Conservation (phyloP, 352 stramenopile genomes). For the Elongisporangium prolatum region DNA sequence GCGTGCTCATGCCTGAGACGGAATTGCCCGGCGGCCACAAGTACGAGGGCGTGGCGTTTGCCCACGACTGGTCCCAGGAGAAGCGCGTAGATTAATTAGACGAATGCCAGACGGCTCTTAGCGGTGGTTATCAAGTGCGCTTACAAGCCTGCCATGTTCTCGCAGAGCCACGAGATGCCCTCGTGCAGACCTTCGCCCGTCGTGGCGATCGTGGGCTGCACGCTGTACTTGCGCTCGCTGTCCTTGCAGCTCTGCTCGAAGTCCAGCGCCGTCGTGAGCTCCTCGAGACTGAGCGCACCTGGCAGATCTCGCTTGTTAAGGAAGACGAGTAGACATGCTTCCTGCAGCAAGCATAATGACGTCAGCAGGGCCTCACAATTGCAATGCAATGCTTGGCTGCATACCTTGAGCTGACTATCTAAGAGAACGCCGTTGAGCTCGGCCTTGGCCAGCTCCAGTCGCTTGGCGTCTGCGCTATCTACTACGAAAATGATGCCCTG, state of each 20-base stretch:
- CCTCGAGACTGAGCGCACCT: slow-evolving; percentile 34
- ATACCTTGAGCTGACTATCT: slow-evolving; percentile 59
- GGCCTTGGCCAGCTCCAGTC: slow-evolving; percentile 62
- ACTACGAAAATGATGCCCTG: slow-evolving; percentile 83
- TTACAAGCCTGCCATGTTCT: slow-evolving; percentile 71
- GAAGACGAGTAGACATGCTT: slow-evolving; percentile 61
- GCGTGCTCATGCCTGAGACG: slow-evolving; percentile 88
- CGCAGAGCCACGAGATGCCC: slow-evolving; percentile 73
- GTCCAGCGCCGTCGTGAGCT: slow-evolving; percentile 43
- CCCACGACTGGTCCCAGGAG: slow-evolving; percentile 65
- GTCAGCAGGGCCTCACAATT: no score
- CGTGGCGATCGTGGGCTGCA: slow-evolving; percentile 74
- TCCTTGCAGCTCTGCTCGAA: slow-evolving; percentile 47
- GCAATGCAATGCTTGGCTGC: neutral
- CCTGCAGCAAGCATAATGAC: no score
- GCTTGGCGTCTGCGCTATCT: slow-evolving; percentile 64
- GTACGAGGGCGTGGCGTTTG: slow-evolving; percentile 92
- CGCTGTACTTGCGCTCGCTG: slow-evolving; percentile 38
- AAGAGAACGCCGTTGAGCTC: slow-evolving; percentile 67
- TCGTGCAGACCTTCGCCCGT: slow-evolving; percentile 70
- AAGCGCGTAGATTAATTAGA: slow-evolving; percentile 6
- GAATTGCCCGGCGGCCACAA: slow-evolving; percentile 89
- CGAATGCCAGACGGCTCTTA: neutral
- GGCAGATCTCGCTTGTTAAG: slow-evolving; percentile 80
- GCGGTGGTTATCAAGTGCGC: slow-evolving; percentile 5